phyloP scores from a whole-genome alignment of 108 stramenopile genomes.

The Nitzschia sp. region DNA sequence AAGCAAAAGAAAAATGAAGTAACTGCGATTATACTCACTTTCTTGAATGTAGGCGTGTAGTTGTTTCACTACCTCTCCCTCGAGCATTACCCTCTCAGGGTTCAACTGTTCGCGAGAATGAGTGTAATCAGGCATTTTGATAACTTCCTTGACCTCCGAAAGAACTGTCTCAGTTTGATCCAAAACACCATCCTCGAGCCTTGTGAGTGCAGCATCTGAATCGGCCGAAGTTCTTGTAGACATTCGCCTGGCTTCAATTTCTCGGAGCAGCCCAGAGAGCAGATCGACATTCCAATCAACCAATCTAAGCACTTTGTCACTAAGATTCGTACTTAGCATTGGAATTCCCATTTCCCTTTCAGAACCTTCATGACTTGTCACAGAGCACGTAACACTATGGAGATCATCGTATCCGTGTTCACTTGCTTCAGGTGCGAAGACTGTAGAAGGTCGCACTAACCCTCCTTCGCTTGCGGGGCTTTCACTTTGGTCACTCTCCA shows the following conservation, averaged over 20 bases:
- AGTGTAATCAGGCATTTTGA: slow-evolving; percentile 7
- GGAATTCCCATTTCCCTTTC: too few species aligned
- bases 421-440: too few species aligned
- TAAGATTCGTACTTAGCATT: background rate
- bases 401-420: too few species aligned
- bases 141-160: slow-evolving; percentile 10
- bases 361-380: too few species aligned
- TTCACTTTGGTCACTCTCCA: slow-evolving; percentile 1
- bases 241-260: slow-evolving; percentile 5
- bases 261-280: background rate
- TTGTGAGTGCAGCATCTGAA: background rate
- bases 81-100: background rate
- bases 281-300: slow-evolving; percentile 23
- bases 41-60: slow-evolving; percentile 1
- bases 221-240: background rate
- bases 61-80: background rate
- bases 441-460: too few species aligned
- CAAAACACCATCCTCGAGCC: background rate
- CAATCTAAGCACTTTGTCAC: slow-evolving; percentile 2
- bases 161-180: slow-evolving; percentile 1
- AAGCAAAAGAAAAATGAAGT: too few species aligned
- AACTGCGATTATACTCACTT: background rate
- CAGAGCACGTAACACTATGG: too few species aligned
- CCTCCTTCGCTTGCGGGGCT: background rate
- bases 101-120: background rate